A percentile compares a stretch with the other conserved stretches of the same genome.
Conservation (phyloP, 2,329 filamentous ascomycete species). For the Bipolaris zeicola region DNA sequence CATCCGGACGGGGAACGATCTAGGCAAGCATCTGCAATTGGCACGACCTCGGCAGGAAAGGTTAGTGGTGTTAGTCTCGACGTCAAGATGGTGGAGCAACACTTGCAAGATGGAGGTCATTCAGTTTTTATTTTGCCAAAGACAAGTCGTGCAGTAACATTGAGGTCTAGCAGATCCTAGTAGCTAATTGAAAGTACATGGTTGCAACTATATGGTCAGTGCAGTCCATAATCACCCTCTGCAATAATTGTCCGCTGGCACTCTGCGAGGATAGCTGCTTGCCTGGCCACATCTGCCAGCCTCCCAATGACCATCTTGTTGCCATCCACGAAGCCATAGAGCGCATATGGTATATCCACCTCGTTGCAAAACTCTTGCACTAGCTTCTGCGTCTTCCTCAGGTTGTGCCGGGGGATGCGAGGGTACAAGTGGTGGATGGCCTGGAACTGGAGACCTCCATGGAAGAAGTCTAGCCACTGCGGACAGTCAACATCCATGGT, state of each 20-base stretch:
- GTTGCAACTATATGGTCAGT: slow-evolving; percentile 15
- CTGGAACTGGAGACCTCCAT: slow-evolving; percentile 76
- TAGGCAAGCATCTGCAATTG: background rate
- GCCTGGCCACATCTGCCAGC: slow-evolving; percentile 64
- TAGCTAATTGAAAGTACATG: background rate
- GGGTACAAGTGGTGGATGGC: slow-evolving; percentile 74
- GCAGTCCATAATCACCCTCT: slow-evolving; percentile 40
- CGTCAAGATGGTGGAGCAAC: background rate
- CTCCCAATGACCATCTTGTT: slow-evolving; percentile 63
- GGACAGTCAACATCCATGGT: slow-evolving; percentile 78
- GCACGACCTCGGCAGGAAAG: background rate
- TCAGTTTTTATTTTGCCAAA: background rate
- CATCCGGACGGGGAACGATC: slow-evolving; percentile 6
- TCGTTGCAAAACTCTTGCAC: slow-evolving; percentile 70
- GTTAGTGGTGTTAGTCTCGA: background rate
- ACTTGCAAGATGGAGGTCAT: background rate
- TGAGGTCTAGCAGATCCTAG: background rate
- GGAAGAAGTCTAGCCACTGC: slow-evolving; percentile 72
- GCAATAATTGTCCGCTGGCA: slow-evolving; percentile 55
- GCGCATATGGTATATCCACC: slow-evolving; percentile 65
- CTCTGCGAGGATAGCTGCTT: slow-evolving; percentile 64
- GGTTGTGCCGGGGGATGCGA: slow-evolving; percentile 70
- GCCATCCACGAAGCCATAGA: slow-evolving; percentile 66
- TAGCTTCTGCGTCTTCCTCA: slow-evolving; percentile 64
- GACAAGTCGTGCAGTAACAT: background rate